Base-by-base conservation (phyloP, 2,329 filamentous ascomycete genomes). In the Colletotrichum sp. region DNA sequence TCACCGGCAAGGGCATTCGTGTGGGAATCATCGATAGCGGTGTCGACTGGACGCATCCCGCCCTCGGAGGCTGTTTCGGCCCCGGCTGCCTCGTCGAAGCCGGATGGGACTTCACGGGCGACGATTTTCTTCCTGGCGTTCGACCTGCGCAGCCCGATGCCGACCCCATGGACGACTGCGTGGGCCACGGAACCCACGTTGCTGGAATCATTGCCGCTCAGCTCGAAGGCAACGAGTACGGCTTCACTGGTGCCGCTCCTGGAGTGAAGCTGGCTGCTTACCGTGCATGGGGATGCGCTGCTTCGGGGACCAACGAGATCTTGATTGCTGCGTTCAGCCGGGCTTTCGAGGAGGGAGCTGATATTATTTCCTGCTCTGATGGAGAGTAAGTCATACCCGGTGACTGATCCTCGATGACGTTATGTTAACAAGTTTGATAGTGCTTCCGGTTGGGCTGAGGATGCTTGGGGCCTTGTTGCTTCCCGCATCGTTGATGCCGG, bases 61-160 rank as follows among this genome's bases (percentile, higher is more conserved):
- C 88, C 15, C 85, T 91, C 1, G 89, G 89, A 19, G 89, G 88
- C 4, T 88, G 89, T 69, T 90, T 90, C 77, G 89, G 89, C 2
- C 79, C 84, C 6, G 88, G 88, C 0, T 89, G 85, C 78, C 83
- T 89, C 27, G 84, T 91, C 16, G 82, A 84, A 13, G 85, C 84
- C 71, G 89, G 89, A 2, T 87, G 85, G 74, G 88, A 90, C 72
- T 83, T 90, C 69, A 83, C 87, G 8, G 88, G 87, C 3, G 86
- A 89, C 72, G 82, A 84, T 59, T 83, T 81, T 22, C 29, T 75
- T 19, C 61, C 62, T 8, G 39, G 34, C 2, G 72, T 72, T 11
- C 61, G 61, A 25, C 72, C 62, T 5, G n/a, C 55, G 12, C 61
- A 62, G 34, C 69, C 68, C 4, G 69, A 75, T n/a, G 36, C 34